A percentile compares a stretch with the other conserved stretches of the same genome.
Conservation (phyloP, 768 basidiomycete genomes). For the Phlebiopsis gigantea region DNA sequence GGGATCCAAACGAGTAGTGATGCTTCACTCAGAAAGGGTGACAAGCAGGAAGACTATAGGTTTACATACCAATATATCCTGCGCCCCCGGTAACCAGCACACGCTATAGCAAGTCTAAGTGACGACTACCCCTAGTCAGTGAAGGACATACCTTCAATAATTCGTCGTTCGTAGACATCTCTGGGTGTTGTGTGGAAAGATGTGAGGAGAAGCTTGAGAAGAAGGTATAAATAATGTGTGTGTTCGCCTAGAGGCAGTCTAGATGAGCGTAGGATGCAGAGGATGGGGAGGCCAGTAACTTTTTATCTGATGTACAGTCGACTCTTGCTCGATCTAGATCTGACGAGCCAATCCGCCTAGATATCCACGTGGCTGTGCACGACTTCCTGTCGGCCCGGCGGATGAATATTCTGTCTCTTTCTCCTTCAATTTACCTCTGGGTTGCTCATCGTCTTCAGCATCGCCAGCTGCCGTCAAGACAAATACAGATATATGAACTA, state of each 20-base stretch:
- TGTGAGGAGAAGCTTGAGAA: neutral
- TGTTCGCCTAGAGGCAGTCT: neutral
- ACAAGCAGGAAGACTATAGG: no score
- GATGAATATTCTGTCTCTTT: no score
- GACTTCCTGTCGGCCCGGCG: neutral
- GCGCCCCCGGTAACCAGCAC: conserved; percentile 77
- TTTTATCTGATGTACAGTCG: conserved; percentile 13
- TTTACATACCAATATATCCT: conserved; percentile 83
- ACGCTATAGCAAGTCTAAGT: conserved; percentile 32
- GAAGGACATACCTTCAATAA: conserved; percentile 6
- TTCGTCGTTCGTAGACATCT: conserved; percentile 3
- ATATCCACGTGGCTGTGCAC: neutral
- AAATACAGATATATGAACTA: no score
- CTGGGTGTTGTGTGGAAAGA: neutral
- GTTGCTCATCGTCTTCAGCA: no score
- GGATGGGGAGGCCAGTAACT: neutral
- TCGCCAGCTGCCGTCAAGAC: no score
- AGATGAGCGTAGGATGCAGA: neutral
- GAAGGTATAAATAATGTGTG: neutral
- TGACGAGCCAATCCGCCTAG: neutral
- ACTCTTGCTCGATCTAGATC: neutral
- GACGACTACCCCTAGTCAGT: neutral
- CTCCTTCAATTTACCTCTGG: no score
- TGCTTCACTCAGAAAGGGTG: no score
- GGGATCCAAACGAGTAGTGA: neutral